Conservation (phyloP, 2,329 filamentous ascomycete genomes). For the Fusarium multiceps region DNA sequence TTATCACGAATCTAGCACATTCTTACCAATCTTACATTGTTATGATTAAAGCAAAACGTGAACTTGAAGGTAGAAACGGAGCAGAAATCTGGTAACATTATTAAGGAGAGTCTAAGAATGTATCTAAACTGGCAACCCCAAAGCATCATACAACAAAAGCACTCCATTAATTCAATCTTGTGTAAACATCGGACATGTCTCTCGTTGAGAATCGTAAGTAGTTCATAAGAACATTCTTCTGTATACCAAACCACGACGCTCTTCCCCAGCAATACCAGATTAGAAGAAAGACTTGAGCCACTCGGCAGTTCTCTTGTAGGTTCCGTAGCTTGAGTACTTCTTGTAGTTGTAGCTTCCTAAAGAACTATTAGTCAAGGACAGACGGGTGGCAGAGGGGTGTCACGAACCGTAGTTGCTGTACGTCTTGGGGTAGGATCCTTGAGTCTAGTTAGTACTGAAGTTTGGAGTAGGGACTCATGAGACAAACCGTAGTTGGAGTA, state of each 20-base stretch:
- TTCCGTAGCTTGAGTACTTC: constrained; percentile 28
- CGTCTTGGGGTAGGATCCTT: neutral
- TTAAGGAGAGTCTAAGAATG: constrained; percentile 35
- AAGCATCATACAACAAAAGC: neutral
- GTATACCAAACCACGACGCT: constrained; percentile 3
- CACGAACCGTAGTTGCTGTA: constrained; percentile 11
- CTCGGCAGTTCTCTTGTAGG: constrained; percentile 28
- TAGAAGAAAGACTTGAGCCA: constrained; percentile 33
- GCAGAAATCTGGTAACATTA: constrained; percentile 9
- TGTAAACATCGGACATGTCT: constrained; percentile 15
- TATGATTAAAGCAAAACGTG: neutral
- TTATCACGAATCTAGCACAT: constrained; percentile 18
- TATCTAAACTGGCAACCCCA: neutral
- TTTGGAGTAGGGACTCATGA: neutral
- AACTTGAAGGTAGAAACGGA: neutral
- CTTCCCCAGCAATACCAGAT: neutral
- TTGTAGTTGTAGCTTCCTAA: constrained; percentile 25
- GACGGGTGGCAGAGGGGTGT: neutral
- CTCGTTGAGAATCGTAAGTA: constrained; percentile 35
- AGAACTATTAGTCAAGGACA: neutral
- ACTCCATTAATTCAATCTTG: constrained; percentile 2
- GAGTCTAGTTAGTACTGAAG: neutral
- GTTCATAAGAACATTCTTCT: constrained; percentile 31
- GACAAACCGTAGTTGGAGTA: neutral
- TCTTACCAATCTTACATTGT: neutral